Evolutionary conservation across 805 yeast genomes (phyloP).

Genomic region (Limtongia smithiae): DNA sequence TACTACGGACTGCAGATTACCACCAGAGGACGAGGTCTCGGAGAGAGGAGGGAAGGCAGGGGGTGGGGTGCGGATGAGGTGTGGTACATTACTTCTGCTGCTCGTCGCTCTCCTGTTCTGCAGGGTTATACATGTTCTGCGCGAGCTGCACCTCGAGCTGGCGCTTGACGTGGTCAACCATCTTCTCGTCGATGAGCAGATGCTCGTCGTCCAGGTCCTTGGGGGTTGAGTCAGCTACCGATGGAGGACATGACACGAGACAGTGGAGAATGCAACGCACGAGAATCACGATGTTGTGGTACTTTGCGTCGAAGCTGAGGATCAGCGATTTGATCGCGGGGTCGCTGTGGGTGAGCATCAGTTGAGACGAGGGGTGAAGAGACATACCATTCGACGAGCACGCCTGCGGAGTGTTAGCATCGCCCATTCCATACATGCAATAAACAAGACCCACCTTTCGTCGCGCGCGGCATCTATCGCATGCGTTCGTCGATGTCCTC

Average conservation of each 20-base stretch:
- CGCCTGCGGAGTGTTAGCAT: conserved; percentile 29
- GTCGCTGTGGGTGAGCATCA: conserved; percentile 49
- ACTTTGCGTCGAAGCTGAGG: conserved; percentile 70
- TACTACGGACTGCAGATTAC: too few relatives aligned
- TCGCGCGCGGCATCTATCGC: conserved; percentile 31
- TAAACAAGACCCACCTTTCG: conserved; percentile 13
- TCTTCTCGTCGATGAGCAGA: conserved; percentile 70
- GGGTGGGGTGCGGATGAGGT: neutral
- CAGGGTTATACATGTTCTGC: conserved; percentile 83
- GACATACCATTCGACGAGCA: conserved; percentile 37
- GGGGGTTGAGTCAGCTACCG: neutral
- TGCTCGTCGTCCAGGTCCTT: conserved; percentile 90
- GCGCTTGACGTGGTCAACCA: conserved; percentile 68
- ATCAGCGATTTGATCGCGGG: conserved; percentile 90
- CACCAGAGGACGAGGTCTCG: too few relatives aligned
- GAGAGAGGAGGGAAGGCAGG: neutral
- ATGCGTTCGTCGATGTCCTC: too few relatives aligned
- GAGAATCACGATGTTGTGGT: conserved; percentile 67
- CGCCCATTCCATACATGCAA: neutral
- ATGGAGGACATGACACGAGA: neutral
- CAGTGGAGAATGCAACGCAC: conserved; percentile 33
- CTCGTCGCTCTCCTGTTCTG: conserved; percentile 43
- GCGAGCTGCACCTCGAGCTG: conserved; percentile 75
- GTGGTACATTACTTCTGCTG: neutral
- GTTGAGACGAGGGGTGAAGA: neutral